Evolutionary conservation across 1,139 yeast species (phyloP), one percentile per base, ranked within the genome.

Genomic region (Debaryomycetaceae sp.): DNA sequence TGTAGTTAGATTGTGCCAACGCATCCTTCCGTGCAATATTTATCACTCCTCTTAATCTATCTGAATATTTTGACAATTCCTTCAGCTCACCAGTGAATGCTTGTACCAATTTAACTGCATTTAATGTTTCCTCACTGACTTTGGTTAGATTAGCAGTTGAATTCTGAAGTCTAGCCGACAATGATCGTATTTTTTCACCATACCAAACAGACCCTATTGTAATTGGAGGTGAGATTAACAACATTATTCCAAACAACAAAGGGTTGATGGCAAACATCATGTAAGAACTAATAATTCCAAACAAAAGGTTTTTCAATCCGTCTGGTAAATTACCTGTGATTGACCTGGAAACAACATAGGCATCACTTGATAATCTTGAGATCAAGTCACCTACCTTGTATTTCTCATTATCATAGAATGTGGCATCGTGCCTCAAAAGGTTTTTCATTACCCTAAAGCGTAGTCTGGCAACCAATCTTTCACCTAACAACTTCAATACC

Each of bases 341-440:
- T 13, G 68, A 75, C 51, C 68, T 62, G 31, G 68, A 73, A 31
- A 65, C 81, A 29, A 74, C 76, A 48, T 75, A 75, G 6, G 81
- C 81, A 51, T 76, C 81, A 47, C 78, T 73, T 13, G 79, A 73
- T 35, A 77, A 65, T 39, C 79, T 58, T 17, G 78, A 69, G 39
- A 78, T 75, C 46, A 77, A 67, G 44, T 75, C 77, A n/a, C 82
- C 81, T 2, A 76, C 78, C 47, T 75, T 73, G 51, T 77, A 73
- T 46, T 74, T 76, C 29, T 75, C 79, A 33, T 64, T 61, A 48
- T 77, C 81, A 45, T 69, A 77, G 46, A 74, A 77, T 3, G 69
- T 65, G 6, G 78, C 56, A 49, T 77, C 82, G 50, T 75, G 79
- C 31, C 80, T 62, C 33, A 77, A 58, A 49, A 76, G 60, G 46